These are phyloP conservation scores for Lupinus albus DNA, from an alignment of 306 rosid genomes.

Conservation along the genomic window DNA sequence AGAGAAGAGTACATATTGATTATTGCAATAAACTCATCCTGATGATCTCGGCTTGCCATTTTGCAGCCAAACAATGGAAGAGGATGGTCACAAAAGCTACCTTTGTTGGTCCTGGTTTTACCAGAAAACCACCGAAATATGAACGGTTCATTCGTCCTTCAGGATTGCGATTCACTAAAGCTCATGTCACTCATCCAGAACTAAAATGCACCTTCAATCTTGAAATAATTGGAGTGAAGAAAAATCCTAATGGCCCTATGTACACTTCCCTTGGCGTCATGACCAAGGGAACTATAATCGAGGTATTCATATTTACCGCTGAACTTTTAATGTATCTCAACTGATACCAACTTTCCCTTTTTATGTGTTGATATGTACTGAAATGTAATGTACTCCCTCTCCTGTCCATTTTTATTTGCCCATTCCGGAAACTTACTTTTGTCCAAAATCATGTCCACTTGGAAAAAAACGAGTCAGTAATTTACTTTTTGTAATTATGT, in stretches of 20 bases:
- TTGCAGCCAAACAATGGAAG: conserved; percentile 93
- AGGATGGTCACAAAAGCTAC: conserved; percentile 96
- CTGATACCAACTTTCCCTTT: background rate
- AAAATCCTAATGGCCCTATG: conserved; percentile 93
- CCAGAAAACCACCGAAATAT: conserved; percentile 94
- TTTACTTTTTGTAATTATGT: too few species aligned
- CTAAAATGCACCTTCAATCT: conserved; percentile 90
- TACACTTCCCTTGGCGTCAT: conserved; percentile 90
- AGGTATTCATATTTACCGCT: conserved; percentile 52
- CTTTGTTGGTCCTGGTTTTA: conserved; percentile 88
- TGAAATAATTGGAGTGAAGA: conserved; percentile 88
- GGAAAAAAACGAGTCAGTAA: too few species aligned
- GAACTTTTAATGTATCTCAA: conserved; percentile 4
- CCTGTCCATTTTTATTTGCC: background rate
- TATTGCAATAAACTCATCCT: background rate
- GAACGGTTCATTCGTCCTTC: conserved; percentile 90
- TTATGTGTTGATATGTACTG: background rate
- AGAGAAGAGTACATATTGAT: background rate
- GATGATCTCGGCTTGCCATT: conserved; percentile 24
- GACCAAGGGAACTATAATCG: conserved; percentile 89
- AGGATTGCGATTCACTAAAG: conserved; percentile 87
- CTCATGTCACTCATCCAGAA: conserved; percentile 95
- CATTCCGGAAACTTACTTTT: too few species aligned
- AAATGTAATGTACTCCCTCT: background rate
- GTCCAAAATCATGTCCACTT: background rate